Evolutionary conservation across 805 yeast genomes (phyloP), one percentile per base, ranked within the genome.

Genomic region (Pichia nanzhaoensis): DNA sequence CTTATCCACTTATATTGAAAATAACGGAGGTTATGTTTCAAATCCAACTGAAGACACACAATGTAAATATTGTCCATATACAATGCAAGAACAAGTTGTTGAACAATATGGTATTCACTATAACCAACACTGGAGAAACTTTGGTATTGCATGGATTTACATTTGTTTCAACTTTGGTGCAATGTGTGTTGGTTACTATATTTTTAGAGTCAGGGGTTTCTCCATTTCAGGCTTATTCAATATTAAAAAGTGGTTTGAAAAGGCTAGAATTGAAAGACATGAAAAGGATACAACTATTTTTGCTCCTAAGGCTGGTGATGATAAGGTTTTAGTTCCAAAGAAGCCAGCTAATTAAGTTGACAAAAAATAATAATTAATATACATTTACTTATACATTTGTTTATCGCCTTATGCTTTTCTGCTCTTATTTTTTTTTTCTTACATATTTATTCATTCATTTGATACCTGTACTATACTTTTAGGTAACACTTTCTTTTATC

Each of bases 71-170:
- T 78, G 83, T 58, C 52, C 64, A 32, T 71, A 59, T 54, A 52
- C 55, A 2, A 61, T 57, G 42, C 77, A 74, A 45, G 74, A 71
- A 49, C 65, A 70, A 27, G 77, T 67, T 51, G 65, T 82, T 52
- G 45, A 51, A 0, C 61, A 66, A 19, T 64, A 74, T 40, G 67
- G 69, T 48, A 66, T 75, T 41, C 57, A 63, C n/a, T 79, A 67
- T 61, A 45, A 60, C 37, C 56, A 74, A 47, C 64, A 78, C 34
- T 82, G 87, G 87, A 74, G 87, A 64, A 78, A 82, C 51, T 64
- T 81, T 49, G 87, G 88, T 20, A 68, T 81, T 54, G 69, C 70
- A 55, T 74, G 77, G 70, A 80, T 68, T 36, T 82, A 73, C 64
- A 70, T 78, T 43, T 48, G 65, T 33, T 78, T 80, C 69, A 80